Base-by-base conservation (phyloP, 805 yeast genomes). In the Saccharomycopsis javanensis region DNA sequence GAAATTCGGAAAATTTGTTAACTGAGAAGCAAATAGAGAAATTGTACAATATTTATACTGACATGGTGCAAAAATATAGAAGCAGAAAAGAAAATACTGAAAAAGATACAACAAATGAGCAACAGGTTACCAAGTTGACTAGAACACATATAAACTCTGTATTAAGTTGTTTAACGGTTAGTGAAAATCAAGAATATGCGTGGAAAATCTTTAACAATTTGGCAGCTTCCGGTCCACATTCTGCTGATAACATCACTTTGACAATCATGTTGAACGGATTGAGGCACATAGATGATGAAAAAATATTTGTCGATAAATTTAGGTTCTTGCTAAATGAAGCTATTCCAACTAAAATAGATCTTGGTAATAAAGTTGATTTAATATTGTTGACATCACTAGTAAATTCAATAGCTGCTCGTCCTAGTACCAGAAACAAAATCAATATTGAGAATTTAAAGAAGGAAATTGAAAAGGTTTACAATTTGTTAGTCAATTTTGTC, bases 61-160 rank as follows among this genome's bases (percentile, higher is more conserved):
- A 54, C 33, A 23, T 54, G n/a, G 55, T 20, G n/a, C 27, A 35
- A 23, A 50, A 50, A 25, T 42, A 54, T 25, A 50, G 57, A 50
- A n/a, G 23, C n/a, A 55, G 20, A 55, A 56, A n/a, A 51, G 28
- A 53, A 23, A 34, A 4, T 16, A 25, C 16, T n/a, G 46, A 53
- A 20, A 27, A 53, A 25, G 48, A 42, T 2, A 23, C 1, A 5
- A 8, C 4, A 56, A 65, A 3, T 54, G 55, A 5, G 55, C 66
- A 4, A 61, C 64, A 4, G 15, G 25, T 42, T 5, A 42, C 48
- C 3, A 42, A 8, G 10, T 60, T 76, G 7, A 72, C 76, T 31
- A 67, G 67, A 20, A 72, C 71, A 5, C 80, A 76, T 61, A 69
- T 75, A 18, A 80, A 79, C 62, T 70, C 82, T 27, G 75, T 73